Percentiles rank a stretch among this genome's conserved stretches.
Conservation (phyloP, 192 early-diverging fungal genomes). For the Chytriomyces sp. region DNA sequence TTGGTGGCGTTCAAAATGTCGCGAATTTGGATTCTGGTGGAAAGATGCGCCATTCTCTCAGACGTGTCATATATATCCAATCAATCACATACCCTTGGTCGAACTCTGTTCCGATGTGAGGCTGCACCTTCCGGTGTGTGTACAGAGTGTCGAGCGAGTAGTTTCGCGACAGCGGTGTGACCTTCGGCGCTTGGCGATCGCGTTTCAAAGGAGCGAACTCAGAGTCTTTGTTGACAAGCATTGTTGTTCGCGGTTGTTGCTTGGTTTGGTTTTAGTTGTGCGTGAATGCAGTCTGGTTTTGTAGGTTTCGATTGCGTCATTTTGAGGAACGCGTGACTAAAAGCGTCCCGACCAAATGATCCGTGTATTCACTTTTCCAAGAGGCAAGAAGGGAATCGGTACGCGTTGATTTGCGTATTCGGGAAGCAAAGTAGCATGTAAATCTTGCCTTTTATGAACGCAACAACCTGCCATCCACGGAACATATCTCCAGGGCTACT, state of each 20-base stretch:
- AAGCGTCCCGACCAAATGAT: no score
- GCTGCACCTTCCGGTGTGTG: conserved; percentile 60
- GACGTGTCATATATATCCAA: not conserved
- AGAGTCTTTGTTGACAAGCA: no score
- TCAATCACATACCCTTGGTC: conserved; percentile 41
- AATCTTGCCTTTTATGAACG: conserved; percentile 1
- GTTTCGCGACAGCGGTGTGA: conserved; percentile 25
- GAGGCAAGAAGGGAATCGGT: no score
- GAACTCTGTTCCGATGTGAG: conserved; percentile 69
- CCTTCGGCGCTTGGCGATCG: not conserved
- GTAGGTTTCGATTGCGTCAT: no score
- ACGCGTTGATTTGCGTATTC: no score
- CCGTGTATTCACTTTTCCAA: no score
- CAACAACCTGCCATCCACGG: not conserved
- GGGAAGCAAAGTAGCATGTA: no score
- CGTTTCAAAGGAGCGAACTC: not conserved
- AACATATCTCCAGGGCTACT: not conserved
- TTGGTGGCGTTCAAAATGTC: conserved; percentile 46
- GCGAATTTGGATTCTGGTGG: conserved; percentile 27
- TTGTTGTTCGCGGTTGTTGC: no score
- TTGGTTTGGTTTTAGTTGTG: no score
- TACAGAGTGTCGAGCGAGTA: conserved; percentile 52
- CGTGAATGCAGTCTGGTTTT: no score
- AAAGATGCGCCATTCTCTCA: conserved; percentile 51
- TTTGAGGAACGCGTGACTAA: no score